Evolutionary conservation across 2,329 filamentous ascomycete species (phyloP).

Genomic region (Calonectria pauciramosa): DNA sequence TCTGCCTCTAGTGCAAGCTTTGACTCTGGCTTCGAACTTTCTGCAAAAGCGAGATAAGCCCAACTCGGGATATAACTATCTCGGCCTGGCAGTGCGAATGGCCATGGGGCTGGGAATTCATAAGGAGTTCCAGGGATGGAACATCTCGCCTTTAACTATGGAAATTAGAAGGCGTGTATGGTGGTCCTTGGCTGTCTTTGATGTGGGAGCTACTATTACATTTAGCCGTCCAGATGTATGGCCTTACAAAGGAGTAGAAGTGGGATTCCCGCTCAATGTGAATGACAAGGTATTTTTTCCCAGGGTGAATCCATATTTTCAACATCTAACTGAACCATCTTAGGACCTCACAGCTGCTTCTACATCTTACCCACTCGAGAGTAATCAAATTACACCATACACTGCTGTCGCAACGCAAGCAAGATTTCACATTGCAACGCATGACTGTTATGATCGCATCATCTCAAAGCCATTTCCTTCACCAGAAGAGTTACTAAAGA

Average conservation of each 20-base stretch:
- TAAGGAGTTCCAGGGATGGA: conserved; percentile 55
- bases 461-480: conserved; percentile 60
- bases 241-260: conserved; percentile 57
- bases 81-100: conserved; percentile 64
- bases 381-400: conserved; percentile 57
- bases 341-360: conserved; percentile 52
- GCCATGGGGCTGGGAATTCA: conserved; percentile 65
- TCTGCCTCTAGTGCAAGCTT: conserved; percentile 59
- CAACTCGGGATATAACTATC: conserved; percentile 66
- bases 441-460: conserved; percentile 59
- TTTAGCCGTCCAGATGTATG: conserved; percentile 50
- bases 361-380: conserved; percentile 50
- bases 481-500: conserved; percentile 55
- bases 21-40: conserved; percentile 62
- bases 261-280: conserved; percentile 57
- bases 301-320: too few species aligned
- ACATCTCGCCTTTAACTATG: conserved; percentile 50
- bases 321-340: too few species aligned
- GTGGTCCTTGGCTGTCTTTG: conserved; percentile 59
- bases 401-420: conserved; percentile 59
- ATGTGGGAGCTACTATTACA: conserved; percentile 63
- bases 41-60: conserved; percentile 65
- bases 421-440: conserved; percentile 59
- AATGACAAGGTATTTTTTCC: conserved; percentile 57
- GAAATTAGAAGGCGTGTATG: conserved; percentile 54